A percentile compares a stretch with the other conserved stretches of the same genome.
These are phyloP conservation scores for Xanthoconium stramineum DNA, from an alignment of 768 basidiomycete genomes.

Conservation along the genomic window DNA sequence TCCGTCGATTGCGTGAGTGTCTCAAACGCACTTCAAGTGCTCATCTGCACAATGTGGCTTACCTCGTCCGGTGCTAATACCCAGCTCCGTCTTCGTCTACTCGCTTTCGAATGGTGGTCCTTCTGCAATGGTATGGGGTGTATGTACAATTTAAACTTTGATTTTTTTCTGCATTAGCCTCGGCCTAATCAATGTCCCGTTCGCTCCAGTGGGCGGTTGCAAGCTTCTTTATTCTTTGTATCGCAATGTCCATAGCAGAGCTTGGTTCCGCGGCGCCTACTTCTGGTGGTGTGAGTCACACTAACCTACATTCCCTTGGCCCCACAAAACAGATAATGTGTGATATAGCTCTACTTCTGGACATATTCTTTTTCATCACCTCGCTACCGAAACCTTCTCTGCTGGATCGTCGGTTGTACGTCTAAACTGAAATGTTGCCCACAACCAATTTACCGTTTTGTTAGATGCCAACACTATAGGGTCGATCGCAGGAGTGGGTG, in stretches of 20 bases:
- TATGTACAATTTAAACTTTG: slow-evolving; percentile 23
- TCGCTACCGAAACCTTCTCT: slow-evolving; percentile 55
- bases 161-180: neutral
- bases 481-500: slow-evolving; percentile 40
- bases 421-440: neutral
- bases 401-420: slow-evolving; percentile 69
- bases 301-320: neutral
- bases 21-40: slow-evolving; percentile 13
- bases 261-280: slow-evolving; percentile 41
- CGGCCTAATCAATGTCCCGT: neutral
- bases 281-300: slow-evolving; percentile 35
- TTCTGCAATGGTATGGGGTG: slow-evolving; percentile 45
- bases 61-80: neutral
- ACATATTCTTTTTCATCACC: slow-evolving; percentile 57
- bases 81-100: slow-evolving; percentile 42
- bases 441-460: neutral
- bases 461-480: slow-evolving; percentile 54
- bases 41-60: neutral
- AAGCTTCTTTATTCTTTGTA: slow-evolving; percentile 36
- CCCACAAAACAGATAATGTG: neutral
- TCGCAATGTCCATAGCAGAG: slow-evolving; percentile 43
- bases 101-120: slow-evolving; percentile 52
- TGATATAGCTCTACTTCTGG: slow-evolving; percentile 60
- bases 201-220: slow-evolving; percentile 36
- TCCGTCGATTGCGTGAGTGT: slow-evolving; percentile 55